Evolutionary conservation across 2,329 filamentous ascomycete species (phyloP).

Genomic region (Rhytidhysteron rufulum): DNA sequence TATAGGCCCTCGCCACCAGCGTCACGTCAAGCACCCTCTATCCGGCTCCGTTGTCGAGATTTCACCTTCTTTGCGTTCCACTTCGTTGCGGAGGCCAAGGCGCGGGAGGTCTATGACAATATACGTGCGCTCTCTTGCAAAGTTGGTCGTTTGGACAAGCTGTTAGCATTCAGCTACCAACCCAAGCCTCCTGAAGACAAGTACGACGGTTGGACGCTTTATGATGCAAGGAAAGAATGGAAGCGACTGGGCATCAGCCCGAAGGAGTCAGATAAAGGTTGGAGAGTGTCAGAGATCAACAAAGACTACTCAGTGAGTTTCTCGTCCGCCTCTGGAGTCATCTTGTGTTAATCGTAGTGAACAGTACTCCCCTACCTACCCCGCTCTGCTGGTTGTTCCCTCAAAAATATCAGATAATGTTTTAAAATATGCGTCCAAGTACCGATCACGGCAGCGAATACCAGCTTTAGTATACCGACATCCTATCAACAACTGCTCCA

Average conservation of each 20-base stretch:
- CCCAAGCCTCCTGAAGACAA: constrained; percentile 69
- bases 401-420: constrained; percentile 93
- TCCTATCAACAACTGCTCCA: constrained; percentile 92
- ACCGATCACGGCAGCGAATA: constrained; percentile 84
- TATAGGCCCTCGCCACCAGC: constrained; percentile 69
- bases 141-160: constrained; percentile 76
- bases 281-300: constrained; percentile 90
- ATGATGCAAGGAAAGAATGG: constrained; percentile 83
- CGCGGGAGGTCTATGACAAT: constrained; percentile 81
- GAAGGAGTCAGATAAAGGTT: constrained; percentile 73
- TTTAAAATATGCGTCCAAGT: constrained; percentile 85
- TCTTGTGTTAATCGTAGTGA: constrained; percentile 12
- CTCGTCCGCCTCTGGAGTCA: not conserved
- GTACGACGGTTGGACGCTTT: constrained; percentile 77
- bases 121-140: constrained; percentile 79
- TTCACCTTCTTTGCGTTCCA: constrained; percentile 93
- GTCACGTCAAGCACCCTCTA: constrained; percentile 70
- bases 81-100: constrained; percentile 69
- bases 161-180: constrained; percentile 86
- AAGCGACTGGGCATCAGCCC: constrained; percentile 80
- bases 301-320: constrained; percentile 64
- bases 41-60: constrained; percentile 85
- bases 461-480: constrained; percentile 93
- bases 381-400: constrained; percentile 78
- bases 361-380: constrained; percentile 87